Evolutionary conservation across 2,329 filamentous ascomycete species (phyloP).

Genomic region (Monilinia vaccinii-corymbosi): DNA sequence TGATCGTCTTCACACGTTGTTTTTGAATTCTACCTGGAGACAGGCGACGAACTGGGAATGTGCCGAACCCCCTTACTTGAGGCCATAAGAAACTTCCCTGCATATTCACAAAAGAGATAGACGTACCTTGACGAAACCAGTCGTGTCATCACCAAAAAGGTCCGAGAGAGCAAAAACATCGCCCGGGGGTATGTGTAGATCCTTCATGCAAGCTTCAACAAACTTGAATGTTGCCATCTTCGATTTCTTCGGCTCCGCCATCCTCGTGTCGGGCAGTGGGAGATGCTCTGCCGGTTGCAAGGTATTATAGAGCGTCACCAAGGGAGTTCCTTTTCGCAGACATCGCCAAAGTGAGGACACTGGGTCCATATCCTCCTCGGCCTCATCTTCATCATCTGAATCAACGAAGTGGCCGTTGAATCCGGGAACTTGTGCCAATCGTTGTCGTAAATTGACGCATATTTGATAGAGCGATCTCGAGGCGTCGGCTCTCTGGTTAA

Average conservation of each 20-base stretch:
- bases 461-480: slow-evolving; percentile 91
- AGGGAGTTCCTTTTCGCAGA: slow-evolving; percentile 71
- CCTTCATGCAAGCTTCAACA: slow-evolving; percentile 73
- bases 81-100: background rate
- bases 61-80: background rate
- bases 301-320: slow-evolving; percentile 83
- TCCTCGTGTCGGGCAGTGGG: slow-evolving; percentile 56
- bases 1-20: background rate
- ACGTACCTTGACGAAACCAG: slow-evolving; percentile 84
- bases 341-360: slow-evolving; percentile 88
- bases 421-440: slow-evolving; percentile 72
- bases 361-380: slow-evolving; percentile 61
- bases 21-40: background rate
- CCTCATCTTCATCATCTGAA: slow-evolving; percentile 59
- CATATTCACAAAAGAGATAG: background rate
- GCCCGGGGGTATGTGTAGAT: slow-evolving; percentile 67
- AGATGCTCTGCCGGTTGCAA: slow-evolving; percentile 58
- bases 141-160: slow-evolving; percentile 88
- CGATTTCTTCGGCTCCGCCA: slow-evolving; percentile 62
- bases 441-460: slow-evolving; percentile 74
- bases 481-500: slow-evolving; percentile 92
- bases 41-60: background rate
- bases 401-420: slow-evolving; percentile 69
- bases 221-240: slow-evolving; percentile 92
- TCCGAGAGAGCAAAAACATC: slow-evolving; percentile 91